These are phyloP conservation scores for Phycomyces blakesleeanus DNA, from an alignment of 192 early-diverging fungal species.

Conservation along the genomic window DNA sequence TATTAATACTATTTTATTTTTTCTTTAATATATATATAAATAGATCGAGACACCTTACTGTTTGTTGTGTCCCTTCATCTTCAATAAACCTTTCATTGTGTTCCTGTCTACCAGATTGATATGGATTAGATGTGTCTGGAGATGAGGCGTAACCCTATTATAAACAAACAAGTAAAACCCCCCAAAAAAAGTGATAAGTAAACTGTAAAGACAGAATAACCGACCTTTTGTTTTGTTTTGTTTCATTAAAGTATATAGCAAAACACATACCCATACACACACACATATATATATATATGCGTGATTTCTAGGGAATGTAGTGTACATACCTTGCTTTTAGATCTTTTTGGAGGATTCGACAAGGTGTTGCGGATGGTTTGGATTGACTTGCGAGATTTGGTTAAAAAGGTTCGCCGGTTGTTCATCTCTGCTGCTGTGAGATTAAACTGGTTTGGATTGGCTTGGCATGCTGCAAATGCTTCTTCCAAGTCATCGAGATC, in stretches of 20 bases:
- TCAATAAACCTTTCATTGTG: slow-evolving; percentile 36
- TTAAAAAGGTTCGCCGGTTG: slow-evolving; percentile 26
- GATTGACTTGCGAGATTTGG: slow-evolving; percentile 20
- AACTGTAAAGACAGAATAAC: too few relatives aligned
- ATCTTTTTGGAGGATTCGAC: neutral
- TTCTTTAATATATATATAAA: too few relatives aligned
- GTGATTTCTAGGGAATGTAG: too few relatives aligned
- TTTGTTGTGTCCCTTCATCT: slow-evolving; percentile 32
- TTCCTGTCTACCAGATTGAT: slow-evolving; percentile 15
- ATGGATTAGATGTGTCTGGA: slow-evolving; percentile 6
- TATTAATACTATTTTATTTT: too few relatives aligned
- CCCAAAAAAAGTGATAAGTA: too few relatives aligned
- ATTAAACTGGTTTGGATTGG: slow-evolving; percentile 42
- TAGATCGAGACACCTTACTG: slow-evolving; percentile 15
- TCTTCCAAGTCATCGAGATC: slow-evolving; percentile 55
- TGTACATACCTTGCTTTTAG: neutral
- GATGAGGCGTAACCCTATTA: too few relatives aligned
- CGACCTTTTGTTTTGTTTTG: too few relatives aligned
- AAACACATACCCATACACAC: too few relatives aligned
- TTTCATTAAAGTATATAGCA: too few relatives aligned
- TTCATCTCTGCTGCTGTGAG: slow-evolving; percentile 36
- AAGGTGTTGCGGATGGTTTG: slow-evolving; percentile 25
- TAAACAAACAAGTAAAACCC: too few relatives aligned
- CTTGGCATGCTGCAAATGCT: slow-evolving; percentile 34
- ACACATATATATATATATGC: too few relatives aligned